phyloP scores from a whole-genome alignment of 768 basidiomycete species.

The Auricularia cornea region DNA sequence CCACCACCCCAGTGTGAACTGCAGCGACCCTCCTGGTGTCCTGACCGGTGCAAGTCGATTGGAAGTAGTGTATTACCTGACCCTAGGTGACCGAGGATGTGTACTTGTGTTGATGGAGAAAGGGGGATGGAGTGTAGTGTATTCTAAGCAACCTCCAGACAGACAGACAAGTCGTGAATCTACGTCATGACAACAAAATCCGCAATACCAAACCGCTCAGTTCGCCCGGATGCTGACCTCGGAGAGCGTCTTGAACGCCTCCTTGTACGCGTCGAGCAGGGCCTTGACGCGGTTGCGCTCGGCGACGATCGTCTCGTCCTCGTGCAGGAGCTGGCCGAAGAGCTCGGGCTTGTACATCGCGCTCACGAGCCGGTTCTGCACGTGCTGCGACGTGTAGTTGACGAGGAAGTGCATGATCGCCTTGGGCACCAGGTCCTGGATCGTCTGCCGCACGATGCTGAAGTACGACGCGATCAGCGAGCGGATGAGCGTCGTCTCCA shows the following conservation, averaged over 20 bases:
- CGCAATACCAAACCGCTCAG: constrained; percentile 14
- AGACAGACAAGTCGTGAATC: not conserved
- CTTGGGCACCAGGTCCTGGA: constrained; percentile 95
- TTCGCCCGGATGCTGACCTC: constrained; percentile 70
- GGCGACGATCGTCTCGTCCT: constrained; percentile 91
- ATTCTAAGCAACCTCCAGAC: not conserved
- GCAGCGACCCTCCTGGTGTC: too few relatives aligned
- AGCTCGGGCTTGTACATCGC: constrained; percentile 90
- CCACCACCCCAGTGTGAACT: too few relatives aligned
- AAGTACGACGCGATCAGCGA: constrained; percentile 95
- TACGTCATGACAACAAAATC: not conserved
- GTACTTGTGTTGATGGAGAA: not conserved
- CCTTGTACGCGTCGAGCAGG: constrained; percentile 91
- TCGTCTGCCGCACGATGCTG: constrained; percentile 89
- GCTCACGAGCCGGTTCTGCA: constrained; percentile 94
- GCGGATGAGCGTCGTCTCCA: constrained; percentile 93
- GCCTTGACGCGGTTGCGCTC: constrained; percentile 92
- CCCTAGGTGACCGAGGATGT: not conserved
- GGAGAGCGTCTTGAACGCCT: constrained; percentile 79
- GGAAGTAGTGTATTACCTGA: too few relatives aligned
- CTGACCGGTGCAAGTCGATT: too few relatives aligned
- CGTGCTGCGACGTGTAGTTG: constrained; percentile 91
- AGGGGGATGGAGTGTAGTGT: not conserved
- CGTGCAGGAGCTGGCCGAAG: constrained; percentile 83
- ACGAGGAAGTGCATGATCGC: constrained; percentile 98